These are phyloP conservation scores for Voacanga thouarsii DNA, from an alignment of 257 asterid species.

Conservation along the genomic window DNA sequence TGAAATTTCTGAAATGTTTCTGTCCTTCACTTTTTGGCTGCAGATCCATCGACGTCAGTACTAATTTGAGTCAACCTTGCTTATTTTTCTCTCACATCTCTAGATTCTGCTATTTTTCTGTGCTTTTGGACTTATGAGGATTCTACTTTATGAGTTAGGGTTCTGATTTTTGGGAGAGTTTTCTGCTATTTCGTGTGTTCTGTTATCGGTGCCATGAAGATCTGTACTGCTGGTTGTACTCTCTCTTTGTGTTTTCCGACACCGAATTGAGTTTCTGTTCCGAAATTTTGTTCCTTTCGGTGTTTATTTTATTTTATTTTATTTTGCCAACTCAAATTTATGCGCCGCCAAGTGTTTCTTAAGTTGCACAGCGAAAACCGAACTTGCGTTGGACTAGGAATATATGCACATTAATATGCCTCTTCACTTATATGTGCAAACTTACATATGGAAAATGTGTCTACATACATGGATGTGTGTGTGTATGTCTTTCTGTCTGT, in stretches of 20 bases:
- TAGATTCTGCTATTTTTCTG: slow-evolving; percentile 18
- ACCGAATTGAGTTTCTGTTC: not conserved
- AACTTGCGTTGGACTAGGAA: not conserved
- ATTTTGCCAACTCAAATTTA: not conserved
- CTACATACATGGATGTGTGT: no score
- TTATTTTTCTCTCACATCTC: slow-evolving; percentile 3
- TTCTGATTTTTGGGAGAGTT: slow-evolving; percentile 7
- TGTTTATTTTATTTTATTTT: not conserved
- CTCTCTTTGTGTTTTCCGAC: not conserved
- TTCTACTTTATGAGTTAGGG: not conserved
- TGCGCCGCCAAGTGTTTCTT: not conserved
- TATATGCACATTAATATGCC: not conserved
- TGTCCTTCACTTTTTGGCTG: slow-evolving; percentile 15
- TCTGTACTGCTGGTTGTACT: slow-evolving; percentile 13
- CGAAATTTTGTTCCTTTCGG: not conserved
- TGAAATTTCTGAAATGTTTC: slow-evolving; percentile 2
- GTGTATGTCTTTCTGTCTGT: not conserved
- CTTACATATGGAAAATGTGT: not conserved
- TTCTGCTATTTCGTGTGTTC: no score
- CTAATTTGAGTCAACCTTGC: slow-evolving; percentile 14
- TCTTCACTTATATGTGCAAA: not conserved
- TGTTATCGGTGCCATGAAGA: slow-evolving; percentile 12
- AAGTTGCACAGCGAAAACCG: not conserved
- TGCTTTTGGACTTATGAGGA: not conserved
- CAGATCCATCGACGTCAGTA: slow-evolving; percentile 52